Conservation (phyloP, 805 yeast genomes). For the Candida pini region DNA sequence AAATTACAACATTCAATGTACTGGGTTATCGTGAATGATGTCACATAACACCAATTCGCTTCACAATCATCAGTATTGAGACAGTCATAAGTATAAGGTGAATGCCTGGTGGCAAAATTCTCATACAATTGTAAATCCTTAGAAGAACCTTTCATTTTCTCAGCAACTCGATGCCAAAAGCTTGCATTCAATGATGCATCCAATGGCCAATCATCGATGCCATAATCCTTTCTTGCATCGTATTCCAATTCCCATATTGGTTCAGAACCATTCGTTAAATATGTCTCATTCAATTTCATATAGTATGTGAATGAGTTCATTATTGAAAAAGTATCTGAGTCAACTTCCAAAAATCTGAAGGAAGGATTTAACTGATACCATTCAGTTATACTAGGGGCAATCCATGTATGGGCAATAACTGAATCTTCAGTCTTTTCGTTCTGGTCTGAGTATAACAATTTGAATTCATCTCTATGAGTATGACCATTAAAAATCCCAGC, state of each 20-base stretch:
- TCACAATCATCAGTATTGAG: conserved; percentile 40
- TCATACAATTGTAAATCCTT: conserved; percentile 45
- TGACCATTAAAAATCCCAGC: conserved; percentile 70
- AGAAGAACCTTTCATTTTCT: conserved; percentile 35
- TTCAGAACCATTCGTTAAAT: conserved; percentile 45
- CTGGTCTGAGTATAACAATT: conserved; percentile 43
- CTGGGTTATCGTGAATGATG: conserved; percentile 32
- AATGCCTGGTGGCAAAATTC: conserved; percentile 44
- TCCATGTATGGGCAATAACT: conserved; percentile 56
- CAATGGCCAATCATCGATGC: conserved; percentile 49
- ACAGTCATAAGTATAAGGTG: conserved; percentile 53
- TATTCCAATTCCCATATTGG: conserved; percentile 62
- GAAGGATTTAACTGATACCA: conserved; percentile 56
- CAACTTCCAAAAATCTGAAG: conserved; percentile 70
- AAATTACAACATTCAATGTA: conserved; percentile 18
- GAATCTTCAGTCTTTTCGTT: conserved; percentile 30
- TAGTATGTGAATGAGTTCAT: conserved; percentile 56
- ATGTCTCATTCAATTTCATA: conserved; percentile 55
- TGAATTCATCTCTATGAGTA: conserved; percentile 65
- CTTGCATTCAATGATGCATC: conserved; percentile 58
- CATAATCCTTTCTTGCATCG: conserved; percentile 56
- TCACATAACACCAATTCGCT: conserved; percentile 36
- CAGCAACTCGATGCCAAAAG: conserved; percentile 59
- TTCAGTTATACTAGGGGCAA: conserved; percentile 64
- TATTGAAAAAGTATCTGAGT: conserved; percentile 51